phyloP scores from a whole-genome alignment of 768 basidiomycete genomes.

The Exsudoporus frostii region DNA sequence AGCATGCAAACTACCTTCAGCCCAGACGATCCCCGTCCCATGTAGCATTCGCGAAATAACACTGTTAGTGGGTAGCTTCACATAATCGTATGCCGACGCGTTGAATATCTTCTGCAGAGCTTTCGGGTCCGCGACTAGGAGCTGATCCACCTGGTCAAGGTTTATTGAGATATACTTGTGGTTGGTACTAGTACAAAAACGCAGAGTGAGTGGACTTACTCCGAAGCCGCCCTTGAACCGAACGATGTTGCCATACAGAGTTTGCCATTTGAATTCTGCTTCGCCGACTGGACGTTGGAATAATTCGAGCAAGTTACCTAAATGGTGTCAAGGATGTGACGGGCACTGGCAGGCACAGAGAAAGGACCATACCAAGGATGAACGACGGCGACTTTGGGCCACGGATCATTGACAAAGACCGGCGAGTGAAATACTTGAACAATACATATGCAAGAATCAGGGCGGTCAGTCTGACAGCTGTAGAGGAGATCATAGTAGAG shows the following conservation, averaged over 20 bases:
- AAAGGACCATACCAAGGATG: constrained; percentile 8
- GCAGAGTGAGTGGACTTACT: constrained; percentile 6
- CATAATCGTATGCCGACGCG: constrained; percentile 41
- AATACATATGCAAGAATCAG: neutral
- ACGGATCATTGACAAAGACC: constrained; percentile 11
- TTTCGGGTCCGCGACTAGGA: constrained; percentile 45
- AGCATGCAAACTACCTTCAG: constrained; percentile 31
- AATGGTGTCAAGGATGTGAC: constrained; percentile 9
- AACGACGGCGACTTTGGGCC: constrained; percentile 17
- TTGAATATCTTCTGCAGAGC: constrained; percentile 39
- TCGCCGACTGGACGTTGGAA: constrained; percentile 25
- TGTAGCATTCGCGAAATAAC: constrained; percentile 2
- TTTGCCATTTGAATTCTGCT: constrained; percentile 31
- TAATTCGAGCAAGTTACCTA: constrained; percentile 27
- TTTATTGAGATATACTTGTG: constrained; percentile 13
- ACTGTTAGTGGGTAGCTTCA: constrained; percentile 31
- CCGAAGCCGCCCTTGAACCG: constrained; percentile 23
- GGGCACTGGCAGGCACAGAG: neutral
- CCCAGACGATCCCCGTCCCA: constrained; percentile 38
- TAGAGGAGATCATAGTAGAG: constrained; percentile 1
- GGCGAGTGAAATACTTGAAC: neutral
- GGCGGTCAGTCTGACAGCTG: neutral
- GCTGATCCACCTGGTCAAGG: constrained; percentile 42
- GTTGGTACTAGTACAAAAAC: neutral
- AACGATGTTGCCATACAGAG: constrained; percentile 25